phyloP scores from a whole-genome alignment of 176 grass and related monocot species.

The Oryza punctata region DNA sequence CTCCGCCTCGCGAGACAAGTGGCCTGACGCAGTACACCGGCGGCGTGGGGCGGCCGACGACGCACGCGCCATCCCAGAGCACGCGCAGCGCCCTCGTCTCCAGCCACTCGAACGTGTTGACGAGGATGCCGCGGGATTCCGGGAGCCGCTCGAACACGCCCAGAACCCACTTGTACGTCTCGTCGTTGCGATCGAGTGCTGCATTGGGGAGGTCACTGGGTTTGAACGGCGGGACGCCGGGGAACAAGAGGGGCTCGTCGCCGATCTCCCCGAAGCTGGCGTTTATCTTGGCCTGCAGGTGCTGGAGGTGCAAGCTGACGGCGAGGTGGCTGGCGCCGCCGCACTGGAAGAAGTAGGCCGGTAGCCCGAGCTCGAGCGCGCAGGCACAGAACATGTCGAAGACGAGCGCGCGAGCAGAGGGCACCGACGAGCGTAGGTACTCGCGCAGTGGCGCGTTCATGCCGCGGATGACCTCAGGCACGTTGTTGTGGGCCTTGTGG shows the following conservation, averaged over 20 bases:
- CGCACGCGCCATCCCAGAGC: constrained; percentile 3
- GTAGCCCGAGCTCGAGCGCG: constrained; percentile 41
- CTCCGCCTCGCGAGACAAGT: constrained; percentile 8
- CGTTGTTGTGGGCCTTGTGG: no score
- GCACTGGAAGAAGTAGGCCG: constrained; percentile 43
- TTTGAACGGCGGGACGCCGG: constrained; percentile 16
- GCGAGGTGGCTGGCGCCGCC: constrained; percentile 26
- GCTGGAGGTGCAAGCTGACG: constrained; percentile 19
- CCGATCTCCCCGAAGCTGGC: constrained; percentile 36
- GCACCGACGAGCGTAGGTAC: not conserved
- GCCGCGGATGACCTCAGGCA: not conserved
- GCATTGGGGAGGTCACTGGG: no score
- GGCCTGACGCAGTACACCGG: constrained; percentile 50
- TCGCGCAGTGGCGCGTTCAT: constrained; percentile 11
- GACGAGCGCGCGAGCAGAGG: constrained; percentile 19
- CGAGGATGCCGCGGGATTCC: constrained; percentile 27
- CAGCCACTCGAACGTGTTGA: constrained; percentile 49
- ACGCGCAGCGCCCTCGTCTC: constrained; percentile 22
- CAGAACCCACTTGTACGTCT: no score
- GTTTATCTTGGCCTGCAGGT: not conserved
- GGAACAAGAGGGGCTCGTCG: constrained; percentile 20
- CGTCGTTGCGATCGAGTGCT: no score
- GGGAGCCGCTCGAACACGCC: no score
- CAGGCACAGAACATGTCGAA: constrained; percentile 52
- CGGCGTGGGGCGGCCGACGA: not conserved